These are phyloP conservation scores for Eragrostis tef DNA, from an alignment of 202 grass and related monocot species.

Conservation along the genomic window DNA sequence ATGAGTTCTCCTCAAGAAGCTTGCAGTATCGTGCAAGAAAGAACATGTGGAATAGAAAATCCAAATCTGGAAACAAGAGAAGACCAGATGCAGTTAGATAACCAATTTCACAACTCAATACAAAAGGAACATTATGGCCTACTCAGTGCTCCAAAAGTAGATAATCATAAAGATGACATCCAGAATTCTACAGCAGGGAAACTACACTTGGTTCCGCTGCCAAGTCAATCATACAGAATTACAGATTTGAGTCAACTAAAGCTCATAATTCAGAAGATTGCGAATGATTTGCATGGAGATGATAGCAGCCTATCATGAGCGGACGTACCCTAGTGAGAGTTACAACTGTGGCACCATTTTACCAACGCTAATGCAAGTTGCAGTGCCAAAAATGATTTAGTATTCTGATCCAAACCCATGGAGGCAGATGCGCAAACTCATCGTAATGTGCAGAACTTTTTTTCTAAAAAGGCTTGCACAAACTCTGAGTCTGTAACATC, in stretches of 20 bases:
- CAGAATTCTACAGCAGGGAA: not conserved
- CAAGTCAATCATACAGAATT: not conserved
- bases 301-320: not conserved
- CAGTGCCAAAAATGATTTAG: not conserved
- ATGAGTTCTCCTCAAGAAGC: slow-evolving; percentile 97
- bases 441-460: not conserved
- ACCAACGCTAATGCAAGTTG: slow-evolving; percentile 15
- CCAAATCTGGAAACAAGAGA: slow-evolving; percentile 75
- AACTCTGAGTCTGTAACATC: not conserved
- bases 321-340: slow-evolving; percentile 5
- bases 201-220: not conserved
- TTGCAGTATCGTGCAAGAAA: slow-evolving; percentile 99
- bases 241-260: not conserved
- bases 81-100: not conserved
- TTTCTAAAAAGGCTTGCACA: not conserved
- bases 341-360: not conserved
- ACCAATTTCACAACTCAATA: not conserved
- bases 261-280: not conserved
- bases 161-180: not conserved
- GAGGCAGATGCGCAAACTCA: not conserved
- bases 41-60: slow-evolving; percentile 99
- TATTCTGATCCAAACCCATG: not conserved
- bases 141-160: not conserved
- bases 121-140: not conserved
- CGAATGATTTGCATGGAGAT: slow-evolving; percentile 23